Conservation (phyloP, 2,329 filamentous ascomycete genomes). For the Pseudopyrenochaeta lycopersici region DNA sequence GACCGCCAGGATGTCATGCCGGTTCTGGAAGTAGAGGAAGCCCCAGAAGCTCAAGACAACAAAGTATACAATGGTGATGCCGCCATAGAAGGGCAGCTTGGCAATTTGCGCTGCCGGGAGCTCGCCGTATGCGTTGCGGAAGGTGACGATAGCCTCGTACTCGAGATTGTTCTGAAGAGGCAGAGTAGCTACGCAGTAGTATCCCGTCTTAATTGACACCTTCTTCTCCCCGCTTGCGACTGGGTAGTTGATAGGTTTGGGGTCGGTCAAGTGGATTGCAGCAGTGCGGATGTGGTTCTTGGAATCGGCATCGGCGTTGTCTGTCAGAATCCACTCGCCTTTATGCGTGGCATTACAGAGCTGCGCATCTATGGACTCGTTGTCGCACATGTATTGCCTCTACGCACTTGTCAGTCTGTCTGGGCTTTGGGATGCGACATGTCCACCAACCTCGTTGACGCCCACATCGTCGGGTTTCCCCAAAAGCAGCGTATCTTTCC, state of each 20-base stretch:
- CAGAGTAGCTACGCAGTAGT: slow-evolving; percentile 90
- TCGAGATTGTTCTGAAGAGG: slow-evolving; percentile 70
- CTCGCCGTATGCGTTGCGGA: slow-evolving; percentile 96
- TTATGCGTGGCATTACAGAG: slow-evolving; percentile 80
- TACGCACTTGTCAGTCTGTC: slow-evolving; percentile 43
- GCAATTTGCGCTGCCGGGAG: slow-evolving; percentile 94
- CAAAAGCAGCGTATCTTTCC: slow-evolving; percentile 82
- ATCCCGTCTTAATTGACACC: slow-evolving; percentile 75
- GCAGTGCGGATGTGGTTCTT: slow-evolving; percentile 78
- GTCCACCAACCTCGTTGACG: slow-evolving; percentile 34
- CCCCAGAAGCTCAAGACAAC: slow-evolving; percentile 89
- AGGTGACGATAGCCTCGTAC: slow-evolving; percentile 85
- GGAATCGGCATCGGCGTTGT: slow-evolving; percentile 77
- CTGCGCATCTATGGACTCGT: slow-evolving; percentile 71
- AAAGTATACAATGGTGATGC: slow-evolving; percentile 91
- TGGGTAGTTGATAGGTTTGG: slow-evolving; percentile 78
- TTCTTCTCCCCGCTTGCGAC: slow-evolving; percentile 62
- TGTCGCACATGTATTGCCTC: slow-evolving; percentile 79
- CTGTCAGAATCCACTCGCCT: slow-evolving; percentile 82
- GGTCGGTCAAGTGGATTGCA: slow-evolving; percentile 81
- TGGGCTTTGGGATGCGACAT: background rate
- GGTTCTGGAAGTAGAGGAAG: slow-evolving; percentile 93
- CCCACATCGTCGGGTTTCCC: slow-evolving; percentile 64
- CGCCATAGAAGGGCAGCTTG: slow-evolving; percentile 96
- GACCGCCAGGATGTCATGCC: slow-evolving; percentile 91